Evolutionary conservation across 129 eudicot species (phyloP).

Genomic region (Flaveria sonorensis): DNA sequence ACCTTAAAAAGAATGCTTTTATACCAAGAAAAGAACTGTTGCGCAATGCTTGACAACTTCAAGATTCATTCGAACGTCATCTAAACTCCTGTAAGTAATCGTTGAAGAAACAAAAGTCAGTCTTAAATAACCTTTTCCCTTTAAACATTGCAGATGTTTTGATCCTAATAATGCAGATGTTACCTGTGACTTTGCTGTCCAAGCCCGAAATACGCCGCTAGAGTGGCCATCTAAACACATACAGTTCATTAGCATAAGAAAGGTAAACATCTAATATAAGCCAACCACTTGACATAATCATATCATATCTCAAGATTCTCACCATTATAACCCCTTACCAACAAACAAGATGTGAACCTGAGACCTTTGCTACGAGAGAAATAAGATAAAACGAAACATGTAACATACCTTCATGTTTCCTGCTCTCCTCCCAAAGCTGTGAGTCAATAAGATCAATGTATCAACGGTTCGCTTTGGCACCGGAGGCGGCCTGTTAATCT

Average conservation of each 20-base stretch:
- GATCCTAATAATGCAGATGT: not conserved
- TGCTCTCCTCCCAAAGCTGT: slow-evolving; percentile 83
- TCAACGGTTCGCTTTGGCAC: slow-evolving; percentile 80
- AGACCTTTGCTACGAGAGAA: too few species aligned
- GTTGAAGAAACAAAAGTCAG: not conserved
- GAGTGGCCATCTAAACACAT: slow-evolving; percentile 72
- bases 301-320: not conserved
- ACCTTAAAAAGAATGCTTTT: slow-evolving; percentile 1
- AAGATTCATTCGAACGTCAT: slow-evolving; percentile 91
- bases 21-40: slow-evolving; percentile 82
- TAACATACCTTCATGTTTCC: slow-evolving; percentile 89
- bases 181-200: slow-evolving; percentile 94
- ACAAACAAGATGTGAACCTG: too few species aligned
- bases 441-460: slow-evolving; percentile 68
- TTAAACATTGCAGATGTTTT: not conserved
- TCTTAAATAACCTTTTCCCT: not conserved
- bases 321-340: not conserved
- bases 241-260: slow-evolving; percentile 8
- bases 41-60: slow-evolving; percentile 92
- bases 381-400: not conserved
- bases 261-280: not conserved
- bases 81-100: slow-evolving; percentile 77
- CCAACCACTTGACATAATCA: not conserved
- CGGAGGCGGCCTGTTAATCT: slow-evolving; percentile 70
- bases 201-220: slow-evolving; percentile 87